These are phyloP conservation scores for Colletotrichum echinochloae DNA, from an alignment of 2,329 filamentous ascomycete genomes.

Conservation along the genomic window DNA sequence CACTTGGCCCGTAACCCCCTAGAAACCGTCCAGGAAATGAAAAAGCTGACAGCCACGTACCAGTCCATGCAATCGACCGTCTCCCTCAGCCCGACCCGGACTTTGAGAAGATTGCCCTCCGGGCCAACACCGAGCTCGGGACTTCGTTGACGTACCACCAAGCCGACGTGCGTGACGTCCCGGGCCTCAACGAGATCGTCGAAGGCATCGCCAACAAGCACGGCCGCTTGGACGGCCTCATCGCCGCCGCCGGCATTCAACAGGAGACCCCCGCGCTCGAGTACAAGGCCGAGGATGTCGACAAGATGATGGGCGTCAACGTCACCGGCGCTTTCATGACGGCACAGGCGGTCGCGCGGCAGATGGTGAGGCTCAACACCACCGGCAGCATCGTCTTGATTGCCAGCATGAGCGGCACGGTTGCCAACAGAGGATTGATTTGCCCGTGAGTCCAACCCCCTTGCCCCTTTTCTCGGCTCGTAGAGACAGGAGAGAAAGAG, in stretches of 20 bases:
- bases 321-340: slow-evolving; percentile 89
- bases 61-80: slow-evolving; percentile 75
- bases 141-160: slow-evolving; percentile 79
- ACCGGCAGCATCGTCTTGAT: slow-evolving; percentile 75
- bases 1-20: no score
- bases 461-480: background rate
- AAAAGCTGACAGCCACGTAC: background rate
- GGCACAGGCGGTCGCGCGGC: slow-evolving; percentile 86
- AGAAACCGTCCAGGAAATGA: slow-evolving; percentile 9
- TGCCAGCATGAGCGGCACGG: slow-evolving; percentile 76
- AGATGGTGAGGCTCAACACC: slow-evolving; percentile 72
- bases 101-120: slow-evolving; percentile 74
- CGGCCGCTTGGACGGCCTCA: slow-evolving; percentile 81
- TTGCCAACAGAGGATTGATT: slow-evolving; percentile 72
- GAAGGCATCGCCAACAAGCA: slow-evolving; percentile 76
- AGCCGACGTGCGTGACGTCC: slow-evolving; percentile 82
- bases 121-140: slow-evolving; percentile 73
- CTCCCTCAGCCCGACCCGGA: slow-evolving; percentile 64
- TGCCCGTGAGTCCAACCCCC: slow-evolving; percentile 73
- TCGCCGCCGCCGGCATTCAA: slow-evolving; percentile 79
- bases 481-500: background rate
- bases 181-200: slow-evolving; percentile 74
- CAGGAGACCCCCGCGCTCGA: slow-evolving; percentile 87
- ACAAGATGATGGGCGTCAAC: slow-evolving; percentile 86
- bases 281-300: slow-evolving; percentile 79